Evolutionary conservation across 2,329 filamentous ascomycete species (phyloP), one percentile per base, ranked within the genome.

Genomic region (Tympanopsis confertula): DNA sequence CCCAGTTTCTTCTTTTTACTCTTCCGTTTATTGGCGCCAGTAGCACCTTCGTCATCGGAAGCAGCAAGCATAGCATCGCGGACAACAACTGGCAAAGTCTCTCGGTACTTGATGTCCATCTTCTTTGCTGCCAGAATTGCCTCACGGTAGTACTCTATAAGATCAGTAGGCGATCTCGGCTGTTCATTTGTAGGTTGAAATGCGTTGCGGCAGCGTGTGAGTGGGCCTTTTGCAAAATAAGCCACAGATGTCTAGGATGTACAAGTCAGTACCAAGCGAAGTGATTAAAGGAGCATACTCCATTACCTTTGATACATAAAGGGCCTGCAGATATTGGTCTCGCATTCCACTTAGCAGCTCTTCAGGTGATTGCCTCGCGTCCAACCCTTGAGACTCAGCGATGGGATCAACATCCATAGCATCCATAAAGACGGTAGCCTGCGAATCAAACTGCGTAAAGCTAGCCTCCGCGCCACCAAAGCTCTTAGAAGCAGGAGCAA

Each of bases 181-280:
- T 10, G 17, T 7, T 13, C 30, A 10, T 18, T 7, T 10, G 30
- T 13, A 18, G 17, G 7, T 18, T 33, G 30, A 18, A 49, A 43
- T 18, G 29, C 38, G 18, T 44, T 57, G 20, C 65, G 59, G 19
- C 60, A 64, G 19, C 65, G 59, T 13, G 63, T 56, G 37, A 68
- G 48, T 13, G 65, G 64, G 4, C 65, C 65, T 50, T 69, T 69
- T 24, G 63, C 63, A 47, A 68, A 69, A 45, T 68, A 69, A 38
- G 65, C 65, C 38, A 69, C 50, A 19, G 63, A 66, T n/a, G 63
- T 59, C 54, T 65, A 52, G 14, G 50, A 44, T 28, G 22, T 38
- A 26, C 13, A 17, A 35, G 14, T 29, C n/a, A 5, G 18, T 17
- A 18, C 3, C n/a, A 13, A 18, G 18, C 3, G 37, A 18, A 17